Evolutionary conservation across 306 rosid genomes (phyloP), one percentile per base, ranked within the genome.

Genomic region (Cicer chorassanicum): DNA sequence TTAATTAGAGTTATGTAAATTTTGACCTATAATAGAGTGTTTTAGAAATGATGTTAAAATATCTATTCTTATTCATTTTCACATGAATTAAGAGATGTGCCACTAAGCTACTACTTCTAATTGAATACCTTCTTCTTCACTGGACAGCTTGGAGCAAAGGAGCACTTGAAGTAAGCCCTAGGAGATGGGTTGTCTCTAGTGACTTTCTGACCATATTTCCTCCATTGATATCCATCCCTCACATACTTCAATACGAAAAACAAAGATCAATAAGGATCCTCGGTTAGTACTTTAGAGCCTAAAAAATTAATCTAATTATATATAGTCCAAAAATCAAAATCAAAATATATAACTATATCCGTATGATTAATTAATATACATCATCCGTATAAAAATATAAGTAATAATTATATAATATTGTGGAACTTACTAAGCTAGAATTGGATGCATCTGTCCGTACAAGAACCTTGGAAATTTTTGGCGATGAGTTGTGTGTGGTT

Each of bases 181-280:
- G 98, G 98, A 78, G 93, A 94, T 0, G 98, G 98, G 80, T 94
- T 94, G 61, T 92, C 95, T 82, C 92, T 87, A 16, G 98, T 94
- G 2, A 91, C 97, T 83, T 94, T 94, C 71, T 94, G 97, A 15
- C 98, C 98, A 42, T 94, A 94, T 73, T 94, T 94, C 51, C 99
- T 88, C 99, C 98, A 94, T 7, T 94, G 97, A 78, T 90, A 90
- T 79, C 97, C 96, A 80, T 94, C 98, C 56, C 85, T 88, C 87
- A 94, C 95, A 62, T 78, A 73, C 97, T 93, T 70, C 74, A 60
- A 67, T 34, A 44, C 2, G 44, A 6, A 41, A 41, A 41, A 5
- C 44, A 0, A 3, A 41, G 1, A 6, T 13, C 11, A 45, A 38
- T 0, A 19, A 19, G 21, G 21, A 19, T 19, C 7, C 56, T 64